Conservation (phyloP, 306 rosid species). For the Cotoneaster glaucophyllus region DNA sequence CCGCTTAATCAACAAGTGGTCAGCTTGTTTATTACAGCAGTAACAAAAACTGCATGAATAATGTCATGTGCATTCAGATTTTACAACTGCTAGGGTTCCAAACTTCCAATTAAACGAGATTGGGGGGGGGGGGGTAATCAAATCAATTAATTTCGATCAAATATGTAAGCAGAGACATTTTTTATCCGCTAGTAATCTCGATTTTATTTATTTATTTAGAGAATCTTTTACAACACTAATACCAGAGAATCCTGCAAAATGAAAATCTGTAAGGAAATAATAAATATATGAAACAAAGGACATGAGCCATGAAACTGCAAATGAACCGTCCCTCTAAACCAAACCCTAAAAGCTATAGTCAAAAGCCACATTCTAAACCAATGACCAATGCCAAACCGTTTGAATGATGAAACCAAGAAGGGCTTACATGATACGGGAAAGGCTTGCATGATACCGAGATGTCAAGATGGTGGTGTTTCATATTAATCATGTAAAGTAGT, state of each 20-base stretch:
- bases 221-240: neutral
- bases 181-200: too few relatives aligned
- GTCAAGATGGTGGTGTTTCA: accelerated
- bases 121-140: too few relatives aligned
- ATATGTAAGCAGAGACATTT: too few relatives aligned
- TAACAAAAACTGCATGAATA: neutral
- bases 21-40: neutral
- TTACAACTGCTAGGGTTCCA: neutral
- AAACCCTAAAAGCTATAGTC: neutral
- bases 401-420: neutral
- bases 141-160: too few relatives aligned
- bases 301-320: neutral
- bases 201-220: too few relatives aligned
- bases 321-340: neutral
- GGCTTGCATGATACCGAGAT: too few relatives aligned
- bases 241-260: neutral
- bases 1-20: neutral
- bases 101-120: neutral
- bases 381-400: neutral
- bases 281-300: neutral
- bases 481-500: neutral
- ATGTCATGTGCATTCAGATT: neutral
- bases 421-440: neutral
- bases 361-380: neutral
- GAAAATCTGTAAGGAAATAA: neutral